A percentile compares a stretch with the other conserved stretches of the same genome.
Evolutionary conservation across 2,329 filamentous ascomycete species (phyloP).

Genomic region (Cercospora beticola): DNA sequence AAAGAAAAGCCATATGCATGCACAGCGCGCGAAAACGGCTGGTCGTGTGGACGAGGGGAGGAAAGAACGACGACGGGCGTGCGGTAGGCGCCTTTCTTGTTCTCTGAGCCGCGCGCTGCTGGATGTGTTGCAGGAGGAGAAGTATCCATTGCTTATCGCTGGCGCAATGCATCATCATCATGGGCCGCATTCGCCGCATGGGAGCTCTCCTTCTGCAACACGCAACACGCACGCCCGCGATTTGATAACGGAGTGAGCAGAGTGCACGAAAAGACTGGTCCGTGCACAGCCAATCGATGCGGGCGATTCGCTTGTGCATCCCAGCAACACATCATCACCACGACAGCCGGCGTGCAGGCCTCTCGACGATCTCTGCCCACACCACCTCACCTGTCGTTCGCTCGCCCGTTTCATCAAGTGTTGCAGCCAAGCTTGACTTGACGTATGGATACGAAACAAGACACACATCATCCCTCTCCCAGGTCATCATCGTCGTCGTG

Average conservation of each 20-base stretch:
- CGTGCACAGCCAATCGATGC: background rate
- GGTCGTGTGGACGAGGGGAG: background rate
- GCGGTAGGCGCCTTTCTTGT: background rate
- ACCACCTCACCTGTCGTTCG: background rate
- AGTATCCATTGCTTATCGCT: background rate
- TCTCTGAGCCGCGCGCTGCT: background rate
- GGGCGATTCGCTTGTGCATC: background rate
- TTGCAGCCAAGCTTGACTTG: background rate
- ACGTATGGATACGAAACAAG: background rate
- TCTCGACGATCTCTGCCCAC: background rate
- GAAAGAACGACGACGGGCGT: background rate
- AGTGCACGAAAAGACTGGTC: background rate
- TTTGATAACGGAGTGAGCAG: background rate
- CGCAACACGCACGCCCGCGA: background rate
- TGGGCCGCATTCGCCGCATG: background rate
- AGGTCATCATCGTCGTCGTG: background rate
- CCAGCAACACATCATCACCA: slow-evolving; percentile 1
- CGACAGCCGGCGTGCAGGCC: background rate
- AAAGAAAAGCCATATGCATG: background rate
- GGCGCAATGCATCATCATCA: slow-evolving; percentile 1
- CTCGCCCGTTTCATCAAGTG: no score
- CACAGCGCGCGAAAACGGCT: background rate
- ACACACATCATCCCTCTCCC: background rate
- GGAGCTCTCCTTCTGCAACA: background rate
- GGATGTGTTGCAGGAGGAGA: background rate